Evolutionary conservation across 140 eudicot species (phyloP).

Genomic region (Bidens hawaiensis): DNA sequence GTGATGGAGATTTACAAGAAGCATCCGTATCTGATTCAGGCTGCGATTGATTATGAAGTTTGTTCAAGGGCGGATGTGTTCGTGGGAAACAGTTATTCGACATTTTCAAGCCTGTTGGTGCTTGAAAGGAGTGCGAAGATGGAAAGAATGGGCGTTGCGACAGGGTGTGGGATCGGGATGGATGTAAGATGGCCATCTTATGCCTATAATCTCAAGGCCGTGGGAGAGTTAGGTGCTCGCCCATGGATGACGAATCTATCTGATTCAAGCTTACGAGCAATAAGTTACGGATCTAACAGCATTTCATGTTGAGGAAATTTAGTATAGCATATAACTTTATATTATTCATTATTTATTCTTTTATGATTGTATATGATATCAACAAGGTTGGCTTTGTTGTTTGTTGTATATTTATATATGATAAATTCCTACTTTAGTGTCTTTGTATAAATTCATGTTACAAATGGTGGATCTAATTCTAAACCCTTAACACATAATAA

Average conservation of each 20-base stretch:
- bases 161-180: slow-evolving; percentile 31
- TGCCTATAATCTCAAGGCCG: slow-evolving; percentile 60
- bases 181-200: slow-evolving; percentile 70
- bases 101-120: slow-evolving; percentile 81
- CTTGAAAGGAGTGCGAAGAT: slow-evolving; percentile 69
- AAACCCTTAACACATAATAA: no score
- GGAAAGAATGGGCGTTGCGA: slow-evolving; percentile 34
- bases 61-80: slow-evolving; percentile 75
- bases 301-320: slow-evolving; percentile 41
- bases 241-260: slow-evolving; percentile 73
- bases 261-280: slow-evolving; percentile 53
- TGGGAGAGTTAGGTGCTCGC: slow-evolving; percentile 47
- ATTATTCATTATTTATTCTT: not conserved
- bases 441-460: no score
- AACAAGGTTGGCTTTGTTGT: no score
- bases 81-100: slow-evolving; percentile 85
- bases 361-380: not conserved
- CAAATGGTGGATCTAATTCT: no score
- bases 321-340: not conserved
- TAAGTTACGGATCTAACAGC: slow-evolving; percentile 76
- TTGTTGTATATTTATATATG: no score
- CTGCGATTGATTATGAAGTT: slow-evolving; percentile 88
- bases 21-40: slow-evolving; percentile 64
- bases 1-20: slow-evolving; percentile 50
- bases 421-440: no score